Conservation (phyloP, 306 rosid species). For the Boehmeria nivea region DNA sequence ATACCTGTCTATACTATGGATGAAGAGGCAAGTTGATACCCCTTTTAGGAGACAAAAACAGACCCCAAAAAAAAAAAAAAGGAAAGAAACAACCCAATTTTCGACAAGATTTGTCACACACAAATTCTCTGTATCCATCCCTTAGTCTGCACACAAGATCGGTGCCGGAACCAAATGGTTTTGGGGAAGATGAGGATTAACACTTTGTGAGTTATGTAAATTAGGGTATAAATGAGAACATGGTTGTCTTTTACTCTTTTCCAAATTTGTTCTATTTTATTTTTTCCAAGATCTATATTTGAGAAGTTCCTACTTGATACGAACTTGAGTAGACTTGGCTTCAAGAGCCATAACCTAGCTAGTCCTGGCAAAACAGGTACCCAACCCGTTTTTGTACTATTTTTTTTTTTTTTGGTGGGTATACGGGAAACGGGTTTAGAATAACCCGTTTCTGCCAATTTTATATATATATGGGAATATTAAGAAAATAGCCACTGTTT, state of each 20-base stretch:
- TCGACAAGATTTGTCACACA: neutral
- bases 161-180: constrained; percentile 1
- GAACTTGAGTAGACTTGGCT: too few species aligned
- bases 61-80: neutral
- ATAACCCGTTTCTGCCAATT: too few species aligned
- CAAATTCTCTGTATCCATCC: constrained; percentile 3
- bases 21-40: constrained; percentile 46
- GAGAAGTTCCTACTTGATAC: neutral
- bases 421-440: too few species aligned
- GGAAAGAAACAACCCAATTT: neutral
- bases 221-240: constrained; percentile 22
- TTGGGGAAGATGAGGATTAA: constrained; percentile 21
- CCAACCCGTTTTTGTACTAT: too few species aligned
- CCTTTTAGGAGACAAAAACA: neutral
- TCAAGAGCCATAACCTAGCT: too few species aligned
- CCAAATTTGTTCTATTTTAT: neutral
- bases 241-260: neutral
- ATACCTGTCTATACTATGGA: constrained; percentile 63
- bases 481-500: too few species aligned
- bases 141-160: constrained; percentile 2
- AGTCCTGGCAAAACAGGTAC: too few species aligned
- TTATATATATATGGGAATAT: too few species aligned
- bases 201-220: constrained; percentile 37
- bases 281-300: neutral
- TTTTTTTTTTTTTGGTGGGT: too few species aligned